phyloP scores from a whole-genome alignment of 805 yeast genomes.

The Saccharomycopsis javanensis region DNA sequence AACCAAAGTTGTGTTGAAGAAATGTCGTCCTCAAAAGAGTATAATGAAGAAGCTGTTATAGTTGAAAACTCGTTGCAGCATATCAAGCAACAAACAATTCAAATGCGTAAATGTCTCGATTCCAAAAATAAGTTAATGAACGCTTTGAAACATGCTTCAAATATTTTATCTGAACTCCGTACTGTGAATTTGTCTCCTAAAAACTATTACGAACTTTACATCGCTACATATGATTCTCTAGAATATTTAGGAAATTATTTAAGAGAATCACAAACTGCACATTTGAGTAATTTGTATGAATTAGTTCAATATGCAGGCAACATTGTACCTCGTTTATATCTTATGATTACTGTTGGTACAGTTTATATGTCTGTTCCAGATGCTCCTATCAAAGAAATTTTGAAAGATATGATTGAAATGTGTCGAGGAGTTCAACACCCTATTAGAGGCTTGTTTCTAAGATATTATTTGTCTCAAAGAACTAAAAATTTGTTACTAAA shows the following conservation, averaged over 20 bases:
- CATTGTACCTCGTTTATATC: constrained; percentile 80
- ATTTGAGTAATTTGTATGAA: constrained; percentile 82
- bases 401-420: constrained; percentile 97
- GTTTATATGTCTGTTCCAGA: constrained; percentile 71
- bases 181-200: constrained; percentile 72
- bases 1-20: too few relatives aligned
- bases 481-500: constrained; percentile 41
- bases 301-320: constrained; percentile 93
- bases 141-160: constrained; percentile 80
- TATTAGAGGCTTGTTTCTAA: constrained; percentile 76
- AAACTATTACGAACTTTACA: constrained; percentile 87
- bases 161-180: constrained; percentile 71
- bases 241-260: constrained; percentile 56
- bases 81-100: constrained; percentile 60
- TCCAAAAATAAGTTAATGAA: constrained; percentile 66
- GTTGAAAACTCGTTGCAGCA: constrained; percentile 38
- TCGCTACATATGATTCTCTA: constrained; percentile 73
- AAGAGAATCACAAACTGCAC: constrained; percentile 57
- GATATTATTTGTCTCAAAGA: constrained; percentile 82
- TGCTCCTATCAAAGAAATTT: constrained; percentile 74
- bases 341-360: constrained; percentile 93
- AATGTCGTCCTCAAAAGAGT: neutral
- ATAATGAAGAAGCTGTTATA: constrained; percentile 23
- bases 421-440: constrained; percentile 96
- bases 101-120: constrained; percentile 70